Conservation (phyloP, 2,329 filamentous ascomycete species). For the Beauveria bassiana region DNA sequence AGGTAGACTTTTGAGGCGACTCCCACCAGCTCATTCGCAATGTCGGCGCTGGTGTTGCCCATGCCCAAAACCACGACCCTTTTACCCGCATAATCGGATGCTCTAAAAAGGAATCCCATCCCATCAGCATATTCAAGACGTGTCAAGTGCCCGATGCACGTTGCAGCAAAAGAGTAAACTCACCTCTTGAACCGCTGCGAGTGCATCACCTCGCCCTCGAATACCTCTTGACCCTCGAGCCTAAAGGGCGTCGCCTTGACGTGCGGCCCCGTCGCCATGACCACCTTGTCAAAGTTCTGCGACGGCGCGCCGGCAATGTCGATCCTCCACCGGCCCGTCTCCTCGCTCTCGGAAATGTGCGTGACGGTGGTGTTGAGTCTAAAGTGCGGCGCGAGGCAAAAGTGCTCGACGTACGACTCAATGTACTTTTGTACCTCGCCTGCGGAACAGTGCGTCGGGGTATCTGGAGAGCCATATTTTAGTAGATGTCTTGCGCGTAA, state of each 20-base stretch:
- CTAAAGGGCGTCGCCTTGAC: conserved; percentile 26
- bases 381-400: conserved; percentile 19
- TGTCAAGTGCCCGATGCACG: not conserved
- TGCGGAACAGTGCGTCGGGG: conserved; percentile 19
- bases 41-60: conserved; percentile 29
- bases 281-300: conserved; percentile 29
- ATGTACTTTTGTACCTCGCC: conserved; percentile 24
- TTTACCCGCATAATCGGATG: conserved; percentile 29
- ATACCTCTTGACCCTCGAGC: conserved; percentile 29
- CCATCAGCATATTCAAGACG: not conserved
- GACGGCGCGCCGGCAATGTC: conserved; percentile 19
- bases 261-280: conserved; percentile 28
- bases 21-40: conserved; percentile 23
- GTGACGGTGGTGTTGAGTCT: conserved; percentile 20
- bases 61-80: conserved; percentile 37
- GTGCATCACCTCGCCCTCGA: conserved; percentile 32
- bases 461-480: not conserved
- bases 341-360: conserved; percentile 16
- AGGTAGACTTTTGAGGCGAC: conserved; percentile 32
- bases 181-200: conserved; percentile 28
- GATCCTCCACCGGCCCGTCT: conserved; percentile 20
- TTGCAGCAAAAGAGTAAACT: not conserved
- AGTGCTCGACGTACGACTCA: conserved; percentile 26
- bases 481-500: not conserved
- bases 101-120: conserved; percentile 12